phyloP scores from a whole-genome alignment of 2,329 filamentous ascomycete genomes.

The Emergomyces africanus region DNA sequence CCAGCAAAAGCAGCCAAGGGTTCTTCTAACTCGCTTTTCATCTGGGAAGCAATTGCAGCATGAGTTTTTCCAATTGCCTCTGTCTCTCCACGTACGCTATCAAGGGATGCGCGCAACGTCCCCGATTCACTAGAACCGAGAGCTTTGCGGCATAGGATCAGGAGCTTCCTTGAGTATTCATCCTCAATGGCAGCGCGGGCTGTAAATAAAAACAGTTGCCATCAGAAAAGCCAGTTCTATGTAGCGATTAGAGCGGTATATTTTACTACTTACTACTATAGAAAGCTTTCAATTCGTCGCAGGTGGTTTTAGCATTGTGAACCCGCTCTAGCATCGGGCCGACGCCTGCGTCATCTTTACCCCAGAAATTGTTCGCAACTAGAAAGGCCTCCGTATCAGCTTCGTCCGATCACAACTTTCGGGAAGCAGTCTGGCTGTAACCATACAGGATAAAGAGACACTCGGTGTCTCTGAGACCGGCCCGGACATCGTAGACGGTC shows the following conservation, averaged over 20 bases:
- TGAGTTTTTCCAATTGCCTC: constrained; percentile 93
- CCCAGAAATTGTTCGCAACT: constrained; percentile 99
- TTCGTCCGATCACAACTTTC: not conserved
- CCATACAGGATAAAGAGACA: constrained; percentile 55
- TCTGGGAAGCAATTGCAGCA: constrained; percentile 76
- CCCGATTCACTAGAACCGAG: constrained; percentile 80
- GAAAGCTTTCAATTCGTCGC: constrained; percentile 85
- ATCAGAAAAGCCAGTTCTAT: not conserved
- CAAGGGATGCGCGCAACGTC: constrained; percentile 69
- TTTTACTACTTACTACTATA: constrained; percentile 53
- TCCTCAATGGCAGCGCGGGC: constrained; percentile 91
- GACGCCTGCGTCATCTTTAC: constrained; percentile 95
- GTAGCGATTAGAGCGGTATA: not conserved
- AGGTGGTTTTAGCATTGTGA: constrained; percentile 85
- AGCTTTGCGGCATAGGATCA: constrained; percentile 74
- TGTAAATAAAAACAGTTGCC: constrained; percentile 20
- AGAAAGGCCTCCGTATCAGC: constrained; percentile 22
- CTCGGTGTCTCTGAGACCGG: constrained; percentile 49
- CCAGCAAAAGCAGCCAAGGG: constrained; percentile 83
- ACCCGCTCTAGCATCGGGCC: constrained; percentile 84
- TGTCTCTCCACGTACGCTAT: constrained; percentile 76
- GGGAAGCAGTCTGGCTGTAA: not conserved
- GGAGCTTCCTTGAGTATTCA: constrained; percentile 82
- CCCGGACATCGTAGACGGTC: constrained; percentile 41
- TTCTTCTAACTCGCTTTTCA: constrained; percentile 94